Conservation (phyloP, 1,139 yeast genomes). For the Yamadazyma siamensis region DNA sequence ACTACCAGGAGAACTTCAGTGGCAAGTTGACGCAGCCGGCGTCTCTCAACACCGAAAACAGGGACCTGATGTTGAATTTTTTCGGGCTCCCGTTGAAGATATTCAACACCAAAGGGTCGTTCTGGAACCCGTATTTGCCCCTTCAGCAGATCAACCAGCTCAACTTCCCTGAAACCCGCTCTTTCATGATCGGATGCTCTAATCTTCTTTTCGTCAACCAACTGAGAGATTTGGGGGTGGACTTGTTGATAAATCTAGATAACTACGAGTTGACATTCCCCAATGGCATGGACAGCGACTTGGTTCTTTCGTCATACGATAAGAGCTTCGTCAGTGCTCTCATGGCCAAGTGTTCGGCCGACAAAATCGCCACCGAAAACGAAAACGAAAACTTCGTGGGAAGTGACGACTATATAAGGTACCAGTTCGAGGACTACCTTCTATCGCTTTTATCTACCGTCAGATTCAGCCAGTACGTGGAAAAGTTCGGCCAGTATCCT, state of each 20-base stretch:
- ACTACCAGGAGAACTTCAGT: constrained; percentile 47
- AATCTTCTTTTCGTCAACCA: constrained; percentile 76
- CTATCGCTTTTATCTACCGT: constrained; percentile 70
- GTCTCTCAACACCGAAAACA: constrained; percentile 74
- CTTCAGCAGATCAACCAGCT: constrained; percentile 84
- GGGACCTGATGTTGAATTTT: constrained; percentile 72
- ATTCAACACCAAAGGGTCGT: constrained; percentile 77
- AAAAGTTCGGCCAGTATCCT: constrained; percentile 38
- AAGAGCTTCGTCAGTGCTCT: constrained; percentile 64
- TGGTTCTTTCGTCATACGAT: constrained; percentile 62
- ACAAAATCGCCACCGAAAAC: constrained; percentile 17
- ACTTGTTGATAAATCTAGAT: constrained; percentile 38
- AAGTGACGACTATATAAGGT: constrained; percentile 84
- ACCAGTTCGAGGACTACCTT: constrained; percentile 86
- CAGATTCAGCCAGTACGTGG: constrained; percentile 62
- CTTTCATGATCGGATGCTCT: constrained; percentile 83
- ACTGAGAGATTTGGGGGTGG: constrained; percentile 52
- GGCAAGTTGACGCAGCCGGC: constrained; percentile 54
- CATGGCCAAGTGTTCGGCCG: constrained; percentile 12
- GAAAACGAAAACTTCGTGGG: constrained; percentile 46
- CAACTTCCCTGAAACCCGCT: constrained; percentile 51
- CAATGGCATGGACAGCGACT: constrained; percentile 30
- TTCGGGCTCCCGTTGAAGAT: constrained; percentile 86
- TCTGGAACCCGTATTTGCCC: constrained; percentile 91
- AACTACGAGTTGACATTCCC: constrained; percentile 43